These are phyloP conservation scores for Trichoderma afroharzianum DNA, from an alignment of 2,329 filamentous ascomycete species.

Conservation along the genomic window DNA sequence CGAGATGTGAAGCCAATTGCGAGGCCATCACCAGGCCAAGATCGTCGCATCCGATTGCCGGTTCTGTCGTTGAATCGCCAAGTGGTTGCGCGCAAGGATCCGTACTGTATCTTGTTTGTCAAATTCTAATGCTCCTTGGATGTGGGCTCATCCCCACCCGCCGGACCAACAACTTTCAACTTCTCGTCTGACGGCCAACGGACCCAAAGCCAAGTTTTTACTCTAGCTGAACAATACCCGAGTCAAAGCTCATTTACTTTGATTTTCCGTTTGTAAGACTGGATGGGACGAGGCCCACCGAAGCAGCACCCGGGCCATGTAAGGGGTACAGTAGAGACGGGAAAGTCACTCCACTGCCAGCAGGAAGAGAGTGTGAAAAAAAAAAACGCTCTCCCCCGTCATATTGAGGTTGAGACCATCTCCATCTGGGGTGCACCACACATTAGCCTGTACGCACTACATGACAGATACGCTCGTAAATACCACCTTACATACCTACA, in stretches of 20 bases:
- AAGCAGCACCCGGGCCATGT: neutral
- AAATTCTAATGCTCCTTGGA: neutral
- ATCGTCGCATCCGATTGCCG: neutral
- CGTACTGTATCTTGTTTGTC: neutral
- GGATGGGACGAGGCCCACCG: slow-evolving; percentile 6
- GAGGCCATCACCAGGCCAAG: neutral
- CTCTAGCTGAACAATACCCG: slow-evolving; percentile 6
- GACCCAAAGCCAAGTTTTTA: neutral
- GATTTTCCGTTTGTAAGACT: neutral
- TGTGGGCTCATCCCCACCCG: neutral
- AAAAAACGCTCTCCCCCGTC: neutral
- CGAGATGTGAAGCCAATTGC: neutral
- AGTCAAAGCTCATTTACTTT: slow-evolving; percentile 6
- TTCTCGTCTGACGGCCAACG: neutral
- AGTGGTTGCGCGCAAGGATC: neutral
- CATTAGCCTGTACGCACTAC: neutral
- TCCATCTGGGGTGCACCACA: neutral
- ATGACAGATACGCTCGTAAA: neutral
- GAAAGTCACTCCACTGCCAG: neutral
- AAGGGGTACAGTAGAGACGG: neutral
- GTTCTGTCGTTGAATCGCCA: neutral
- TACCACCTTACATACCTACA: neutral
- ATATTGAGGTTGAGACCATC: neutral
- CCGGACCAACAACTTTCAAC: neutral
- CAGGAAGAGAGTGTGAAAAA: neutral